Base-by-base conservation (phyloP, 495 filamentous ascomycete species). In the Collariella sp. region DNA sequence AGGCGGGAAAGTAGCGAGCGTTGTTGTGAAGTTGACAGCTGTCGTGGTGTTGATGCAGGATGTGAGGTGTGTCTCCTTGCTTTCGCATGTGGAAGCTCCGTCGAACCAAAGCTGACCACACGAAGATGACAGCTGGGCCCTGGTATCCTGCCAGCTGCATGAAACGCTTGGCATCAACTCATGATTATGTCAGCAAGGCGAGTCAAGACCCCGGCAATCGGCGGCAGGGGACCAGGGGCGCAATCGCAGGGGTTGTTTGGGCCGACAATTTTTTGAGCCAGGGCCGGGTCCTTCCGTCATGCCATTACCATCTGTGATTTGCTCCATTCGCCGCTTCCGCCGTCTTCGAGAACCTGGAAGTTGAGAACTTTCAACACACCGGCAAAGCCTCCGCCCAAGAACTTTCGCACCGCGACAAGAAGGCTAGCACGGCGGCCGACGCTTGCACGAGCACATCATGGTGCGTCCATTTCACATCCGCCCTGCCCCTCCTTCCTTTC, bases 191-290 rank as follows among this genome's bases (percentile, higher is more conserved):
- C 49, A 11, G 53, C 24, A 31, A 2, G 33, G n/a, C 52, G 13
- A 10, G 36, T 47, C 36, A 29, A 33, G 36, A 13, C 41, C 50
- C 64, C 64, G 64, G 62, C 48, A 60, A 62, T 65, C 60, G 63
- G 58, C 56, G 52, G 60, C 43, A n/a, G n/a, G n/a, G n/a, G n/a
- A n/a, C n/a, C n/a, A n/a, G n/a, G n/a, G n/a, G n/a, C n/a, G n/a
- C n/a, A n/a, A n/a, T n/a, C n/a, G 46, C 35, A 46, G 50, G 34
- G 45, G 44, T 48, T 52, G 33, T 45, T 39, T 50, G 12, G 47
- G 42, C 51, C 46, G 54, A 54, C 46, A 59, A 45, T 66, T 63
- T 66, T 64, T 64, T 51, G 56, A 59, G 60, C 50, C 38, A 36
- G 26, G 34, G 34, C 15, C 36, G 3, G 11, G 35, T 43, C 16